phyloP scores from a whole-genome alignment of 306 rosid genomes.

The Comarum palustre region DNA sequence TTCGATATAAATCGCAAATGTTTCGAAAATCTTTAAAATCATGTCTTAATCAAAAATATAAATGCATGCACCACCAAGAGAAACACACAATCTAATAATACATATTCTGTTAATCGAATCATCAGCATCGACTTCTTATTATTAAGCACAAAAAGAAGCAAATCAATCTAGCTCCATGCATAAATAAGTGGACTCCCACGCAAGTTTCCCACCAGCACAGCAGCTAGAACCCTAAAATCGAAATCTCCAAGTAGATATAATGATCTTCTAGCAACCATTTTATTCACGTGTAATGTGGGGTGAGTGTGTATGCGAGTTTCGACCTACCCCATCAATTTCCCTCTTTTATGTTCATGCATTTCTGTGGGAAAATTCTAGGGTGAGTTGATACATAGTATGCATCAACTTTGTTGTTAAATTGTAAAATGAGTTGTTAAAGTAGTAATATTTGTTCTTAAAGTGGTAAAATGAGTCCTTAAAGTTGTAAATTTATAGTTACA shows the following conservation, averaged over 20 bases:
- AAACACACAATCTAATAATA: not conserved
- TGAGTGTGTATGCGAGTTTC: constrained; percentile 3
- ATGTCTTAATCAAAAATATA: not conserved
- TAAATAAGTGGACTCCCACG: constrained; percentile 26
- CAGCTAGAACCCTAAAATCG: constrained; percentile 3
- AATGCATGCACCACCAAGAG: constrained; percentile 1
- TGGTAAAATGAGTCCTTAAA: no score
- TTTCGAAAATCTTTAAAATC: no score
- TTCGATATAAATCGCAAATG: no score
- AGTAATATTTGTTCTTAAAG: no score
- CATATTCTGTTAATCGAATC: not conserved
- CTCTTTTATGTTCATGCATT: not conserved
- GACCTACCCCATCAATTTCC: not conserved
- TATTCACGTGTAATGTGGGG: constrained; percentile 17
- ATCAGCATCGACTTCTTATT: constrained; percentile 7
- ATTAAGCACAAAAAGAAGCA: constrained; percentile 1
- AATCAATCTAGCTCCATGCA: not conserved
- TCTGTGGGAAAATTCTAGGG: no score
- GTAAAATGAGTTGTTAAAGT: no score
- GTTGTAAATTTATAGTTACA: no score
- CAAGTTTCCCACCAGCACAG: constrained; percentile 21
- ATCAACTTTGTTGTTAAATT: no score
- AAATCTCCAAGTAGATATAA: not conserved
- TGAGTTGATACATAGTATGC: no score
- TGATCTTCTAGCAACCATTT: constrained; percentile 2